Evolutionary conservation across 768 basidiomycete genomes (phyloP).

Genomic region (Filobasidium wieringae): DNA sequence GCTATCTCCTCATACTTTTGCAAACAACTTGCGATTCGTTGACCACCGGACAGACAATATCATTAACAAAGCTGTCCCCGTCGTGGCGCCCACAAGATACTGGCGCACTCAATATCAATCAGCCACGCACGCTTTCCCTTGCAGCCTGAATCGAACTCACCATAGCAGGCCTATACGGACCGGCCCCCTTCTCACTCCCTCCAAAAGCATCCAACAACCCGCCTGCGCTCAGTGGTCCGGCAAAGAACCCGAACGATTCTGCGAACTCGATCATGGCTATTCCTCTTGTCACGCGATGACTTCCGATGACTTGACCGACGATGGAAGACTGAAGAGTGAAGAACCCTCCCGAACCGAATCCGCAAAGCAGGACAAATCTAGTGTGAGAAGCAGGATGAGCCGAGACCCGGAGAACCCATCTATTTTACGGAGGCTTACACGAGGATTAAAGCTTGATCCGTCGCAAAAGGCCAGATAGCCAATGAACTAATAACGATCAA

Average conservation of each 20-base stretch:
- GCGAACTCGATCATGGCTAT: slow-evolving; percentile 14
- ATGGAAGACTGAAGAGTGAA: slow-evolving; percentile 17
- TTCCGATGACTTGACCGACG: slow-evolving; percentile 15
- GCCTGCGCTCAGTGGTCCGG: slow-evolving; percentile 17
- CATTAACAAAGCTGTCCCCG: too few species aligned
- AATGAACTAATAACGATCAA: slow-evolving; percentile 2
- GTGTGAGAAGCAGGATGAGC: background rate
- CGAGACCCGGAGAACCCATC: background rate
- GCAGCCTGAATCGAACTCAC: too few species aligned
- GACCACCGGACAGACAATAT: too few species aligned
- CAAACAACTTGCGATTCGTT: too few species aligned
- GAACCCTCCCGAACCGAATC: slow-evolving; percentile 18
- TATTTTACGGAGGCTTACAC: background rate
- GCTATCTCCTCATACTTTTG: too few species aligned
- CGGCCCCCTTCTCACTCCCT: slow-evolving; percentile 11
- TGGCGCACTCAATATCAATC: too few species aligned
- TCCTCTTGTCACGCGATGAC: slow-evolving; percentile 11
- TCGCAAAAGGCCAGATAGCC: slow-evolving; percentile 5
- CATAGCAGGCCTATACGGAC: slow-evolving; percentile 16
- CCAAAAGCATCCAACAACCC: slow-evolving; percentile 19
- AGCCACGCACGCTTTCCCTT: too few species aligned
- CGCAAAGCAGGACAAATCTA: slow-evolving; percentile 8
- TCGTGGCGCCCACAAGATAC: too few species aligned
- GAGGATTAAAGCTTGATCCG: background rate
- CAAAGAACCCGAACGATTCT: slow-evolving; percentile 15